Evolutionary conservation across 495 filamentous ascomycete genomes (phyloP).

Genomic region (Aspergillus avenaceus): DNA sequence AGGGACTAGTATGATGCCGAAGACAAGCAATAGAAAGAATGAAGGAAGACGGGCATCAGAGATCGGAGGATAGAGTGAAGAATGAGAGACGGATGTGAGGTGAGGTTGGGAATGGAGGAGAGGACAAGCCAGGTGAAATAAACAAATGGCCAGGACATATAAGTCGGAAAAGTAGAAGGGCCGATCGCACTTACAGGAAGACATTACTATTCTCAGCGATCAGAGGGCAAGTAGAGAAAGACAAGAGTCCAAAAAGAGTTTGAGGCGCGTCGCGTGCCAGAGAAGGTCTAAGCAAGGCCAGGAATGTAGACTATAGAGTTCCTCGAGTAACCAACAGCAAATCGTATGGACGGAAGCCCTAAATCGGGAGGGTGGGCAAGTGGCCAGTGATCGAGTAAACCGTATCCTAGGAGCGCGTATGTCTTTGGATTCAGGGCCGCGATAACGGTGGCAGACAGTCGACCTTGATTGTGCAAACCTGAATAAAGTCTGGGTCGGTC

Average conservation of each 20-base stretch:
- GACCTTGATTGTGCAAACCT: constrained; percentile 10
- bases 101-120: constrained; percentile 26
- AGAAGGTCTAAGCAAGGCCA: constrained; percentile 36
- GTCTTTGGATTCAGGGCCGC: constrained; percentile 21
- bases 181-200: constrained; percentile 39
- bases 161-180: constrained; percentile 22
- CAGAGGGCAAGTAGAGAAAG: constrained; percentile 12
- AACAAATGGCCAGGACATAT: constrained; percentile 38
- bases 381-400: not conserved
- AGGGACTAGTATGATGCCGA: constrained; percentile 13
- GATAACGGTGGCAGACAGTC: constrained; percentile 6
- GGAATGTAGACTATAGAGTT: constrained; percentile 42
- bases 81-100: constrained; percentile 14
- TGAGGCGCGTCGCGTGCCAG: constrained; percentile 40
- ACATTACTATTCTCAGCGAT: constrained; percentile 28
- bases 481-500: constrained; percentile 18
- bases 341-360: not conserved
- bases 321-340: constrained; percentile 28
- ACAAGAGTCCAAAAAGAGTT: constrained; percentile 19
- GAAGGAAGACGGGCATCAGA: constrained; percentile 18
- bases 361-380: not conserved
- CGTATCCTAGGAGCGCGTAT: constrained; percentile 21
- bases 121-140: constrained; percentile 33
- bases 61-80: constrained; percentile 7
- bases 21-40: constrained; percentile 15